Conservation (phyloP, 1,284 basidiomycete genomes). For the Microbotryomycetes sp. region DNA sequence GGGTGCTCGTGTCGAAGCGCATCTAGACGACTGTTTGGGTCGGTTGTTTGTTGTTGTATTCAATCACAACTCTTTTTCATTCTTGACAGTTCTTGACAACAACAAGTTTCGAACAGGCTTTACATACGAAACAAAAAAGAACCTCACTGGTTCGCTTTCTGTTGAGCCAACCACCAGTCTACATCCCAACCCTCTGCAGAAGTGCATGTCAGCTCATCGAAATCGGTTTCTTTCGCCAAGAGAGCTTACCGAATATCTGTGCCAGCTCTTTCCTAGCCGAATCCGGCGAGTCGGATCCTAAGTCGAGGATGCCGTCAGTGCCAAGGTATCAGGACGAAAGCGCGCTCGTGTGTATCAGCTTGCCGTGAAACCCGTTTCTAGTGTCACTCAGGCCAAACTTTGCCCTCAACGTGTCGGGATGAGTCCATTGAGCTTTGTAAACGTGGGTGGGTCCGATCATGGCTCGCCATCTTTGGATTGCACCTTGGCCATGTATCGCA, state of each 20-base stretch:
- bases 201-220: neutral
- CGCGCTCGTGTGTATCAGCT: neutral
- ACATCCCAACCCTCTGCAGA: conserved; percentile 19
- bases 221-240: no score
- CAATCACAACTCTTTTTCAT: neutral
- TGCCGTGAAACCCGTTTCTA: conserved; percentile 34
- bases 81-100: no score
- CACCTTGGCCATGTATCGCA: conserved; percentile 29
- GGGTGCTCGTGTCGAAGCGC: conserved; percentile 2
- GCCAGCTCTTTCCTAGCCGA: conserved; percentile 28
- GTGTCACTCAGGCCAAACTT: conserved; percentile 33
- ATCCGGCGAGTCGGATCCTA: conserved; percentile 26
- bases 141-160: neutral
- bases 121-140: neutral
- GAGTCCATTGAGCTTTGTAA: conserved; percentile 32
- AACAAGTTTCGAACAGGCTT: neutral
- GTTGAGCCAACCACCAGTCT: conserved; percentile 19
- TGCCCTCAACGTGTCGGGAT: conserved; percentile 23
- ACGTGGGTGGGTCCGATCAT: conserved; percentile 35
- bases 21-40: neutral
- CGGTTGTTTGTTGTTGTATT: neutral
- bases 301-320: neutral
- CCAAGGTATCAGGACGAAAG: no score
- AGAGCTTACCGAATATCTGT: conserved; percentile 20
- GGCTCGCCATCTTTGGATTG: conserved; percentile 27